Base-by-base conservation (phyloP, 352 stramenopile genomes). In the Achlya hypogyna region DNA sequence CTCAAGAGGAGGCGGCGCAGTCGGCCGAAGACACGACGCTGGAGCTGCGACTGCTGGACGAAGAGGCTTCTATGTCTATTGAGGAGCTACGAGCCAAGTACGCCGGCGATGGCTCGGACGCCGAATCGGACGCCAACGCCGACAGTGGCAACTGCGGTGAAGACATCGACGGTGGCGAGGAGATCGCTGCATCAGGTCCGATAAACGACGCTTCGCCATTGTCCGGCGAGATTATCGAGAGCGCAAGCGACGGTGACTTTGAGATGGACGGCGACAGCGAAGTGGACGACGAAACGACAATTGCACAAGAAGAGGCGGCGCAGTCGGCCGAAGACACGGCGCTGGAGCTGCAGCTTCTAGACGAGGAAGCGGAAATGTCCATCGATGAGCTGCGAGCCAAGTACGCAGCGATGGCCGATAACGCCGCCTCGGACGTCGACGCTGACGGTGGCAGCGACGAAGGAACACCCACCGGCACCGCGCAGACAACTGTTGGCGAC, bases 181-280 rank as follows among this genome's bases (percentile, higher is more conserved):
- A 98, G n/a, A n/a, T n/a, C 51, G 93, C 98, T 64, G 88, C 75
- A 23, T 98, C 93, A 4, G 88, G 98, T n/a, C 86, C 78, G 35
- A 75, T 69, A 5, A 88, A 97, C 56, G 91, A 98, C 62, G 67
- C 73, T 4, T 71, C 82, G 43, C 35, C 69, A 65, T 56, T 69
- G 4, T 65, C 43, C 63, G 29, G 54, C 34, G 66, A 85, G 49
- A 56, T 87, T n/a, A n/a, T n/a, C n/a, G n/a, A n/a, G n/a, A n/a
- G n/a, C n/a, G n/a, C n/a, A 32, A 56, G 76, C 40, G 72, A 77
- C 32, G 73, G 68, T 4, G 72, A 81, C 10, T 82, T 73, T 62
- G 53, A 70, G 18, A 65, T 63, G 12, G 64, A 65, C n/a, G 75
- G 82, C 34, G 71, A 70, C 4, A 62, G 72, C 14, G 60, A 62